Conservation (phyloP, 441 rosid species). For the Erysimum cheiri region DNA sequence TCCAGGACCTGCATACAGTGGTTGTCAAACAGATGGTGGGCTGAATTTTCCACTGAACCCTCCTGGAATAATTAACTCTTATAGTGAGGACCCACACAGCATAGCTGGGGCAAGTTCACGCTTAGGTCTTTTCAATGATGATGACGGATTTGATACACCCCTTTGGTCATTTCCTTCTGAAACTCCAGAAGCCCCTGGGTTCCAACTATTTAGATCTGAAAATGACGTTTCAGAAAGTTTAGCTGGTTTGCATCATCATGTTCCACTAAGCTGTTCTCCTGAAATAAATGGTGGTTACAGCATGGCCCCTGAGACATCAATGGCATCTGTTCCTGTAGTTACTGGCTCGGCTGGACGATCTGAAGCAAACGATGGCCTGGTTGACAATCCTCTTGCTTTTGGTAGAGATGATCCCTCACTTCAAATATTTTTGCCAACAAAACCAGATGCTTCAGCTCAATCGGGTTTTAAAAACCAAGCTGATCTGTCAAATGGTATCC, state of each 20-base stretch:
- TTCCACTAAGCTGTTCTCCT: slow-evolving; percentile 61
- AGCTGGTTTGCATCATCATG: slow-evolving; percentile 65
- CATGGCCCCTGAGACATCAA: slow-evolving; percentile 64
- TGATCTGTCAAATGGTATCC: slow-evolving; percentile 81
- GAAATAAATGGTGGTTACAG: slow-evolving; percentile 66
- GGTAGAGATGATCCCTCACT: slow-evolving; percentile 90
- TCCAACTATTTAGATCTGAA: slow-evolving; percentile 79
- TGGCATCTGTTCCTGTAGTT: slow-evolving; percentile 55
- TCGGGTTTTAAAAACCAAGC: slow-evolving; percentile 67
- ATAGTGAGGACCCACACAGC: slow-evolving; percentile 63
- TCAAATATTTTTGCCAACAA: slow-evolving; percentile 92
- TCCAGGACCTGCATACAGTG: slow-evolving; percentile 56
- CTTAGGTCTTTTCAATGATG: slow-evolving; percentile 67
- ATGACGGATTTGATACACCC: slow-evolving; percentile 74
- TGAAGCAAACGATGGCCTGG: slow-evolving; percentile 69
- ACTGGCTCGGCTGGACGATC: slow-evolving; percentile 62
- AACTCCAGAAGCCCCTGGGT: slow-evolving; percentile 68
- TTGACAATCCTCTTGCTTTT: slow-evolving; percentile 84
- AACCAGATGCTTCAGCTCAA: slow-evolving; percentile 65
- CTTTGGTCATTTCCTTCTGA: slow-evolving; percentile 78
- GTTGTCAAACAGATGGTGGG: slow-evolving; percentile 62
- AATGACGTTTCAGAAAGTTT: slow-evolving; percentile 63
- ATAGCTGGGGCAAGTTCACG: slow-evolving; percentile 63
- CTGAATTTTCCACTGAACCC: slow-evolving; percentile 64
- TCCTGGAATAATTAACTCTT: slow-evolving; percentile 63